phyloP scores from a whole-genome alignment of 1,284 basidiomycete species.

The Fomitiporia mediterranea region DNA sequence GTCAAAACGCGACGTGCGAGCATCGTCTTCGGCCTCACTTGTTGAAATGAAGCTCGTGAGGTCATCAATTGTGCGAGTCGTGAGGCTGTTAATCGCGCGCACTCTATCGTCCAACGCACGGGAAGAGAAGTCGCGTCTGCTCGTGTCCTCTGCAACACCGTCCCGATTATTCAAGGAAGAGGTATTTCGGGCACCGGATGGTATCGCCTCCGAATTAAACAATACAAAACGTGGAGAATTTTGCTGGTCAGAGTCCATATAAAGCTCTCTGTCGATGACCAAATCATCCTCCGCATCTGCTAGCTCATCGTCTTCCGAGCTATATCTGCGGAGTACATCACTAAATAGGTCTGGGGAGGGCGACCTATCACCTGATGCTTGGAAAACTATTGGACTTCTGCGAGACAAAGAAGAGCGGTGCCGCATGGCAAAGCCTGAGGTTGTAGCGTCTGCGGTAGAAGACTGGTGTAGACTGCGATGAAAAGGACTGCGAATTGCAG shows the following conservation, averaged over 20 bases:
- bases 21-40: neutral
- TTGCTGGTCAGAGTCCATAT: neutral
- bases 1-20: neutral
- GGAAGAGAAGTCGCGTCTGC: neutral
- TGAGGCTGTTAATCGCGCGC: neutral
- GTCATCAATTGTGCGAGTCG: neutral
- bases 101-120: neutral
- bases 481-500: neutral
- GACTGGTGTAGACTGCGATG: neutral
- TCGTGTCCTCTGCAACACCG: neutral
- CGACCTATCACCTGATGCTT: neutral
- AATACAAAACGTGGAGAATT: neutral
- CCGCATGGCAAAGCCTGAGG: neutral
- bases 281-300: slow-evolving; percentile 7
- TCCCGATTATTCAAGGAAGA: neutral
- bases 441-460: neutral
- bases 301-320: slow-evolving; percentile 3
- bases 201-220: neutral
- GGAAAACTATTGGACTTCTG: neutral
- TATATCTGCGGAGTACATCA: neutral
- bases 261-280: slow-evolving; percentile 8
- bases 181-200: neutral
- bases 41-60: neutral
- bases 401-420: neutral
- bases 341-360: neutral